Base-by-base conservation (phyloP, 129 eudicot species). In the Calendula officinalis region DNA sequence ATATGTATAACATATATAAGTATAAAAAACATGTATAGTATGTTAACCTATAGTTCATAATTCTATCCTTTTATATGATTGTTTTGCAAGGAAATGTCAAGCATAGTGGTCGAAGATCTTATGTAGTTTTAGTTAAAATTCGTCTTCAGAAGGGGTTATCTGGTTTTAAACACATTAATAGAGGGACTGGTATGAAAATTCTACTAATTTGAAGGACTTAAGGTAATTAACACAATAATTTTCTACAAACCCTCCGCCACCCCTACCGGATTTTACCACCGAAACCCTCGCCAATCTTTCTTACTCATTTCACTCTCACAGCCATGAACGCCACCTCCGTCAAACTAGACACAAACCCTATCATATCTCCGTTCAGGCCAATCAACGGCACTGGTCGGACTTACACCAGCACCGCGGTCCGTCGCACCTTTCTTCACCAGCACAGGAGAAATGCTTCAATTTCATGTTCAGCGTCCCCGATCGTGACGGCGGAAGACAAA, bases 291-390 rank as follows among this genome's bases (percentile, higher is more conserved):
- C 43, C 41, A 45, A 66, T 53, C 39, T 62, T 61, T 35, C 16
- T 35, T 42, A n/a, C 30, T 22, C 30, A 22, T 62, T 61, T 17
- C 49, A 32, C 42, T 5, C 36, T 40, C 62, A 54, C 52, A 67
- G 57, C 71, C 60, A 78, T 78, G 82, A 69, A 58, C 65, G 10
- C 42, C 47, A 59, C 62, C 8, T 22, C 84, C 35, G 48, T 78
- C 5, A 51, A 79, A 56, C 72, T 72, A 37, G 70, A 81, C 43
- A 36, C 74, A 12, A 83, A 53, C 79, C 69, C 72, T 14, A 71
- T 27, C 60, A 36, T 47, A 7, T 8, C 70, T 10, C 64, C 68
- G 1, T 43, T 35, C 14, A 32, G 63, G 36, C 35, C 70, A 41
- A 2, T 33, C 82, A 10, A 15, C 73, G 63, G 33, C 51, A 5